Evolutionary conservation across 2,329 filamentous ascomycete genomes (phyloP).

Genomic region (Chalaropsis ovoidea): DNA sequence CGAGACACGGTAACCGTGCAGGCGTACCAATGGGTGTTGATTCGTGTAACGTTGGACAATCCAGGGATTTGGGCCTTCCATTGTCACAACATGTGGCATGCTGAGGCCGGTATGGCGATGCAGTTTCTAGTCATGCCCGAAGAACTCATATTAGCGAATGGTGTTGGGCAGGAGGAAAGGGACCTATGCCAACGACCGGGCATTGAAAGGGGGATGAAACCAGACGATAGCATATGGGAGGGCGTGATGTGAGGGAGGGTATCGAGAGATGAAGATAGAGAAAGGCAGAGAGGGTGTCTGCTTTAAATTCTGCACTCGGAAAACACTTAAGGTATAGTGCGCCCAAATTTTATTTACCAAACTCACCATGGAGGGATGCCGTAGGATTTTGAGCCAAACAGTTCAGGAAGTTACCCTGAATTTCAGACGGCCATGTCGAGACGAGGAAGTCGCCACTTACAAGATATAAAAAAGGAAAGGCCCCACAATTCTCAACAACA

Average conservation of each 20-base stretch:
- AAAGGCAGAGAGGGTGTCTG: background rate
- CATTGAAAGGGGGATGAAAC: slow-evolving; percentile 31
- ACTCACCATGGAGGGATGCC: no score
- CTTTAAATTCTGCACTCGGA: background rate
- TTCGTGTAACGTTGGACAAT: slow-evolving; percentile 48
- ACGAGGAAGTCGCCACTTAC: background rate
- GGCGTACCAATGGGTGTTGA: slow-evolving; percentile 45
- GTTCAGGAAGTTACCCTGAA: no score
- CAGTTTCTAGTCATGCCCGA: slow-evolving; percentile 37
- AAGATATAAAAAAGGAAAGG: background rate
- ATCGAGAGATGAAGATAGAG: background rate
- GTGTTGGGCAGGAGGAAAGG: slow-evolving; percentile 26
- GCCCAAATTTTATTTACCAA: no score
- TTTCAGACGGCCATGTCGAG: background rate
- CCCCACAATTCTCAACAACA: background rate
- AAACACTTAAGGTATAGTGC: no score
- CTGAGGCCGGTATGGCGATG: slow-evolving; percentile 50
- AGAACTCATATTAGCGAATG: background rate
- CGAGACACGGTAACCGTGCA: slow-evolving; percentile 42
- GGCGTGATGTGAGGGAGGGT: slow-evolving; percentile 28
- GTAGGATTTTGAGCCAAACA: background rate
- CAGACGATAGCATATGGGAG: slow-evolving; percentile 34
- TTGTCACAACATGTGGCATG: slow-evolving; percentile 51
- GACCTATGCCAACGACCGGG: slow-evolving; percentile 31
- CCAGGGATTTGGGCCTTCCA: slow-evolving; percentile 50